Evolutionary conservation across 78 protist species (phyloP), one percentile per base, ranked within the genome.

Genomic region (Isochrysis galbana): DNA sequence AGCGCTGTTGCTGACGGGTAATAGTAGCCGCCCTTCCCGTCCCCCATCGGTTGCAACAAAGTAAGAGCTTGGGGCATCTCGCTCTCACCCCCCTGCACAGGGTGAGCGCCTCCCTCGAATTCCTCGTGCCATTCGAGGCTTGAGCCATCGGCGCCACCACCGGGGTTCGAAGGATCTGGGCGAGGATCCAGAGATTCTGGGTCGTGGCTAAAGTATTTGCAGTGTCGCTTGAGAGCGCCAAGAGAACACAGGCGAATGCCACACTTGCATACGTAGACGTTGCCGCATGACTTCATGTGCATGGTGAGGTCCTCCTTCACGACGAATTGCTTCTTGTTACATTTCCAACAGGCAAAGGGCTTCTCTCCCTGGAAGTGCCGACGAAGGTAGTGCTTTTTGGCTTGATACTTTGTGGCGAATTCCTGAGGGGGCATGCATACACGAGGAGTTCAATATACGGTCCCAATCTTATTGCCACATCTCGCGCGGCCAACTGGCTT

Each of bases 391-490:
- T 78, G 87, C 87, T 78, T 78, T 47, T 78, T 78, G 38, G 87
- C 87, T 47, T 78, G 87, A n/a, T 78, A 78, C 51, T 78, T 78
- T 45, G 87, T 78, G 32, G 51, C 87, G 87, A 78, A 78, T 32
- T 11, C 38, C 32, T 22, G 78, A 10, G 78, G 78, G 39, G 67
- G 67, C n/a, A n/a, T n/a, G n/a, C n/a, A n/a, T n/a, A n/a, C n/a
- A n/a, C n/a, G n/a, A n/a, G n/a, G n/a, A n/a, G n/a, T n/a, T n/a
- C n/a, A n/a, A n/a, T n/a, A n/a, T n/a, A n/a, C n/a, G n/a, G n/a
- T n/a, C n/a, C n/a, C n/a, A n/a, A n/a, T n/a, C n/a, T n/a, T n/a
- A n/a, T n/a, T 51, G 61, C n/a, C n/a, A n/a, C n/a, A n/a, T n/a
- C 32, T 19, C 32, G 67, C 32, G 67, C 67, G 67, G 67, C 67